Conservation (phyloP, 495 filamentous ascomycete genomes). For the Penicillium alfredii region DNA sequence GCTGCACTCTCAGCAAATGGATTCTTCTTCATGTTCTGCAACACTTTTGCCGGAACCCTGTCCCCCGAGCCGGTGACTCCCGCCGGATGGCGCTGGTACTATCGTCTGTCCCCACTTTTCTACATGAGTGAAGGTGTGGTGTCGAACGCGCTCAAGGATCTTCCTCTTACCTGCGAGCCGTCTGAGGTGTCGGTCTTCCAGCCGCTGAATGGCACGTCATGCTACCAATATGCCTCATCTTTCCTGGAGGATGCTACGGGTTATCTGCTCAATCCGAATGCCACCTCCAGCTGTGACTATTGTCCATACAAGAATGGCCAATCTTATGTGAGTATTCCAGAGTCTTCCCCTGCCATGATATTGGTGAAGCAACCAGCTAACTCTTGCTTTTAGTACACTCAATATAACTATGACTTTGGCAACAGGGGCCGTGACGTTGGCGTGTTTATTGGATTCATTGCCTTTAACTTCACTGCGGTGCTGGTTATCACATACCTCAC, state of each 20-base stretch:
- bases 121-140: constrained; percentile 47
- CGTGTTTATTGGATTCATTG: constrained; percentile 28
- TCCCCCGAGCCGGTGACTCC: constrained; percentile 8
- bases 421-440: constrained; percentile 17
- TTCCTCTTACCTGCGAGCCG: constrained; percentile 44
- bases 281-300: constrained; percentile 49
- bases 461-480: constrained; percentile 23
- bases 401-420: too few relatives aligned
- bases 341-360: too few relatives aligned
- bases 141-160: constrained; percentile 54
- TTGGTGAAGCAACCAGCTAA: too few relatives aligned
- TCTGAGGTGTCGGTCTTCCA: constrained; percentile 53
- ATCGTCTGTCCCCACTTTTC: constrained; percentile 14
- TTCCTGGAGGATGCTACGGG: constrained; percentile 46
- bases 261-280: constrained; percentile 44
- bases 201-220: constrained; percentile 48
- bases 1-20: constrained; percentile 9
- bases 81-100: constrained; percentile 17
- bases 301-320: constrained; percentile 36
- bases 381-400: too few relatives aligned
- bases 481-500: constrained; percentile 20
- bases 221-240: constrained; percentile 49
- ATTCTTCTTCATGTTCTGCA: constrained; percentile 15
- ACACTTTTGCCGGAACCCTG: constrained; percentile 14
- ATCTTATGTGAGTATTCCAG: constrained; percentile 16